Base-by-base conservation (phyloP, 768 basidiomycete species). In the Boletus sp. region DNA sequence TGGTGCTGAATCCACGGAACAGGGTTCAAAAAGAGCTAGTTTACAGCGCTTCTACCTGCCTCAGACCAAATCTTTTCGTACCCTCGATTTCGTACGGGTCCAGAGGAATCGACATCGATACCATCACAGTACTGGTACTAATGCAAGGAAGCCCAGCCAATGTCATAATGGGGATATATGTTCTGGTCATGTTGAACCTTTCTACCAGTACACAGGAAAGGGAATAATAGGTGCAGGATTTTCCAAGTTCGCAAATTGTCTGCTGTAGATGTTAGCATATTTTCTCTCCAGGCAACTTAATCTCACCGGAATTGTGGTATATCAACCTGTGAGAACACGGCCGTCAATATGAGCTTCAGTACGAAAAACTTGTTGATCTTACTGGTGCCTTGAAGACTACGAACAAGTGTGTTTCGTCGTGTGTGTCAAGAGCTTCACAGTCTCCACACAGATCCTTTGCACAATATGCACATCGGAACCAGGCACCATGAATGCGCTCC, bases 381-480 rank as follows among this genome's bases (percentile, higher is more conserved):
- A 92, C 91, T 39, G 78, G 74, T 2, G 91, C 83, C 70, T 98
- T 98, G 74, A 97, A 88, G 8, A 90, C 88, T 33, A 95, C 76
- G 70, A 94, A 98, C 40, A 92, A 71, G 65, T 96, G 94, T 1
- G 82, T 83, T 55, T 82, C 77, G 61, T 94, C 82, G 64, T 97
- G 94, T 42, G 87, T 87, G 64, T 92, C 92, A 27, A 88, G 73
- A 43, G 74, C 77, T 69, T 94, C 89, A 62, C 94, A 96, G 30
- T 79, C 79, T 39, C 84, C 83, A 71, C 95, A 97, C n/a, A 96
- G 74, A 67, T 98, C 95, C 60, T 82, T 85, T 7, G 79, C 79
- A 64, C 94, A 97, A 65, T 93, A 91, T 5, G 84, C 92, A 64
- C 95, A 98, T 60, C 88, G 82, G 71, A 86, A 89, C 95, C 95